These are phyloP conservation scores for Neopestalotiopsis clavispora DNA, from an alignment of 2,329 filamentous ascomycete species.

Conservation along the genomic window DNA sequence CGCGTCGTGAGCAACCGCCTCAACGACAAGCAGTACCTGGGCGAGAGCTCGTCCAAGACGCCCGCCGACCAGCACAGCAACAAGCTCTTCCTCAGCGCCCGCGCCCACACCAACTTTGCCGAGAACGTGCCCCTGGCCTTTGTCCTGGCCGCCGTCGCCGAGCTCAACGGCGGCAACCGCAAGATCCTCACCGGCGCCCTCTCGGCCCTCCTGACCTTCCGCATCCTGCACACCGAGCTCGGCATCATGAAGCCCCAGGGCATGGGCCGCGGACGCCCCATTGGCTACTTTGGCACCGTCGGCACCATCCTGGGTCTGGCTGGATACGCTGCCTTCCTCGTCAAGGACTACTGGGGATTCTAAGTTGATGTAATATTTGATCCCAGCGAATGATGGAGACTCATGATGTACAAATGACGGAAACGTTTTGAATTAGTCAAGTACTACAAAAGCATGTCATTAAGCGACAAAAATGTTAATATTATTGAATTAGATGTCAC, in stretches of 20 bases:
- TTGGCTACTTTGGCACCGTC: slow-evolving; percentile 36
- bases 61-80: slow-evolving; percentile 20
- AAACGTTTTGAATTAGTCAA: neutral
- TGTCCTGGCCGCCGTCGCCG: slow-evolving; percentile 33
- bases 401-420: neutral
- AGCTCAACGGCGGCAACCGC: slow-evolving; percentile 37
- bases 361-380: slow-evolving; percentile 6
- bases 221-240: slow-evolving; percentile 34
- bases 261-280: slow-evolving; percentile 30
- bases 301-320: slow-evolving; percentile 30
- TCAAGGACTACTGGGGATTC: slow-evolving; percentile 30
- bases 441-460: neutral
- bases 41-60: slow-evolving; percentile 30
- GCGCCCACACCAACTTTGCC: slow-evolving; percentile 35
- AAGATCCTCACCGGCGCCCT: slow-evolving; percentile 29
- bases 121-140: slow-evolving; percentile 39
- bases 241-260: slow-evolving; percentile 27
- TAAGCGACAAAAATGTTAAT: neutral
- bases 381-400: neutral
- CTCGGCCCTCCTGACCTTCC: slow-evolving; percentile 30
- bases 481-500: neutral
- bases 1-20: slow-evolving; percentile 33
- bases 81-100: slow-evolving; percentile 30
- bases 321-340: slow-evolving; percentile 34
- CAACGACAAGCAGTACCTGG: slow-evolving; percentile 31